Evolutionary conservation across 352 stramenopile genomes (phyloP).

Genomic region (Globisporangium orthogonon): DNA sequence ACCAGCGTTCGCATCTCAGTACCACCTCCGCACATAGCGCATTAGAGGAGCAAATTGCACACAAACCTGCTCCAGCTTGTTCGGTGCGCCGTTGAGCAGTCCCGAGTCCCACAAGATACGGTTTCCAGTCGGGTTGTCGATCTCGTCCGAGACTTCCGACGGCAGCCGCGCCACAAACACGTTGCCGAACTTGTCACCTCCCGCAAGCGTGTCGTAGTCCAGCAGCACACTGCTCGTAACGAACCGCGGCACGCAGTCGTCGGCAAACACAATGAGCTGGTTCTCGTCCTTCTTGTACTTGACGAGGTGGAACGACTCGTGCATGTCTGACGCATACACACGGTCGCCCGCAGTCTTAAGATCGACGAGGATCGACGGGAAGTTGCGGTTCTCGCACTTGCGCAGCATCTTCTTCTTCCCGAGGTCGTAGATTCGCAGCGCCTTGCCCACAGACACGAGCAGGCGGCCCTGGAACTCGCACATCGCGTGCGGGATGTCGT

Average conservation of each 20-base stretch:
- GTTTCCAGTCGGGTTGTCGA: conserved; percentile 95
- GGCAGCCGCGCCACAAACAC: conserved; percentile 95
- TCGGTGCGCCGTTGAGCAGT: conserved; percentile 89
- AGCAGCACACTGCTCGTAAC: conserved; percentile 86
- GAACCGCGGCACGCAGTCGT: conserved; percentile 89
- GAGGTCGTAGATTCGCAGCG: conserved; percentile 97
- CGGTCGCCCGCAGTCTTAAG: conserved; percentile 93
- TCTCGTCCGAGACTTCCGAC: conserved; percentile 90
- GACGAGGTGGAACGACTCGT: conserved; percentile 95
- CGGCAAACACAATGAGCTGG: conserved; percentile 94
- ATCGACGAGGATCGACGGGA: conserved; percentile 91
- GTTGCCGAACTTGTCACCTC: conserved; percentile 99
- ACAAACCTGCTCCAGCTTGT: conserved; percentile 94
- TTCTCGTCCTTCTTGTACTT: conserved; percentile 97
- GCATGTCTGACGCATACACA: conserved; percentile 95
- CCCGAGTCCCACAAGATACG: conserved; percentile 96
- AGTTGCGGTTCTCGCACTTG: conserved; percentile 97
- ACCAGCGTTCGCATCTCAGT: background rate
- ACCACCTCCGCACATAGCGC: background rate
- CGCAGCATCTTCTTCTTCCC: conserved; percentile 98
- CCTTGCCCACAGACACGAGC: conserved; percentile 94
- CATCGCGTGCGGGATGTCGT: conserved; percentile 95
- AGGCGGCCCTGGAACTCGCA: conserved; percentile 97
- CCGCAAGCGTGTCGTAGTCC: conserved; percentile 98
- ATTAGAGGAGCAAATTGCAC: no score